A percentile compares a stretch with the other conserved stretches of the same genome.
These are phyloP conservation scores for Silene coronaria DNA, from an alignment of 179 eudicot genomes.

Conservation along the genomic window DNA sequence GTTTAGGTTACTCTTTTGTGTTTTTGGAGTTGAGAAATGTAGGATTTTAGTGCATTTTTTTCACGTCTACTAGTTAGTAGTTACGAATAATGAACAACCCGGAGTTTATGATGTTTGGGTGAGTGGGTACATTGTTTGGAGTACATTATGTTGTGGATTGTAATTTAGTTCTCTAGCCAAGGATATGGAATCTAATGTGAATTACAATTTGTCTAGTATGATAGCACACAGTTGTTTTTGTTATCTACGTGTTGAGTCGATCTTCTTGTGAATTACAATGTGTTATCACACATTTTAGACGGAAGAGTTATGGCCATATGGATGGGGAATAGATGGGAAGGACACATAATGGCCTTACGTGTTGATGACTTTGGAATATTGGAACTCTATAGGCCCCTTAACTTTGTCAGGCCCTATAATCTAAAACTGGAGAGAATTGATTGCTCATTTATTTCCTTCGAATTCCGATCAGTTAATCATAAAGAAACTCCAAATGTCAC, in stretches of 20 bases:
- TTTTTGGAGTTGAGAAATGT: not conserved
- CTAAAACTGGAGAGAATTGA: not conserved
- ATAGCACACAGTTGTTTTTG: not conserved
- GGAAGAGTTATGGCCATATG: not conserved
- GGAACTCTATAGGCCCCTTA: not conserved
- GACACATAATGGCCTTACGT: not conserved
- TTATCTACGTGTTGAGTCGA: not conserved
- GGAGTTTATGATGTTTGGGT: not conserved
- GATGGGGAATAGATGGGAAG: not conserved
- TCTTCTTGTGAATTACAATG: not conserved
- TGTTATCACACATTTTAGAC: not conserved
- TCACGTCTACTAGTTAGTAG: not conserved
- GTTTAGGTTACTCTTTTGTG: not conserved
- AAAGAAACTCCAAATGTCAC: not conserved
- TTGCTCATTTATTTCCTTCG: not conserved
- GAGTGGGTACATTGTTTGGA: no score
- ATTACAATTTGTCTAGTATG: not conserved
- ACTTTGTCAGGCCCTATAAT: not conserved
- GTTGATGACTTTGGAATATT: not conserved
- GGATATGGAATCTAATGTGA: not conserved
- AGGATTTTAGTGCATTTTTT: not conserved
- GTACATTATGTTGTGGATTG: no score
- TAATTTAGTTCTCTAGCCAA: not conserved
- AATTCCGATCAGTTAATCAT: not conserved
- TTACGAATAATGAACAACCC: not conserved